A percentile compares a stretch with the other conserved stretches of the same genome.
These are phyloP conservation scores for Huntiella decipiens DNA, from an alignment of 2,329 filamentous ascomycete species.

Conservation along the genomic window DNA sequence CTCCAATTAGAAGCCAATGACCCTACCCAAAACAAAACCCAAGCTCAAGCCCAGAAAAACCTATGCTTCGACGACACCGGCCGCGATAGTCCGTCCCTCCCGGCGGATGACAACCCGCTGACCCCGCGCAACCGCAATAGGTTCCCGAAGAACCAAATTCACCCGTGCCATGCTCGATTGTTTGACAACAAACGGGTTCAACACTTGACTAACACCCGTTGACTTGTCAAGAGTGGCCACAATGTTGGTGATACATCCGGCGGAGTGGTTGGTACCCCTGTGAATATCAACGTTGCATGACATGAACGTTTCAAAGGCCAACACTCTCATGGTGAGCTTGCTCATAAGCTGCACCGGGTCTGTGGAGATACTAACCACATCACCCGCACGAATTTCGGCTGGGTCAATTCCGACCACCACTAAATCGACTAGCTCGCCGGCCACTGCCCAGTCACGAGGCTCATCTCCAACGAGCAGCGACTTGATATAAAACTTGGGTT, in stretches of 20 bases:
- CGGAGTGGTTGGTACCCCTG: slow-evolving; percentile 60
- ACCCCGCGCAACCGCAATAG: slow-evolving; percentile 62
- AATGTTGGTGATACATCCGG: slow-evolving; percentile 55
- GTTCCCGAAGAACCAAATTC: slow-evolving; percentile 51
- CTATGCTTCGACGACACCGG: slow-evolving; percentile 48
- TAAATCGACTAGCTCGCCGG: slow-evolving; percentile 74
- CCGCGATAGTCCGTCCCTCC: slow-evolving; percentile 69
- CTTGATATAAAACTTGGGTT: slow-evolving; percentile 65
- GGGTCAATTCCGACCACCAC: slow-evolving; percentile 72
- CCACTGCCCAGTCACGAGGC: slow-evolving; percentile 70
- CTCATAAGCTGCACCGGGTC: slow-evolving; percentile 52
- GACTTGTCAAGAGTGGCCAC: slow-evolving; percentile 60
- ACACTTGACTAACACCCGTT: slow-evolving; percentile 57
- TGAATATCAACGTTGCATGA: slow-evolving; percentile 84
- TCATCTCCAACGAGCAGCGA: slow-evolving; percentile 59
- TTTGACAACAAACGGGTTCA: slow-evolving; percentile 67
- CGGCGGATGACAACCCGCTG: slow-evolving; percentile 64
- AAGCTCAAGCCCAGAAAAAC: background rate
- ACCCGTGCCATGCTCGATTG: slow-evolving; percentile 62
- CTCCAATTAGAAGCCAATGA: no score
- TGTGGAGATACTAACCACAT: slow-evolving; percentile 60
- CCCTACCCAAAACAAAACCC: no score
- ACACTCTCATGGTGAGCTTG: slow-evolving; percentile 60
- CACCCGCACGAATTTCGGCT: slow-evolving; percentile 62
- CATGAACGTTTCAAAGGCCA: slow-evolving; percentile 77